Percentiles rank a stretch among this genome's conserved stretches.
Evolutionary conservation across 1,284 basidiomycete species (phyloP).

Genomic region (Takashimella koratensis): DNA sequence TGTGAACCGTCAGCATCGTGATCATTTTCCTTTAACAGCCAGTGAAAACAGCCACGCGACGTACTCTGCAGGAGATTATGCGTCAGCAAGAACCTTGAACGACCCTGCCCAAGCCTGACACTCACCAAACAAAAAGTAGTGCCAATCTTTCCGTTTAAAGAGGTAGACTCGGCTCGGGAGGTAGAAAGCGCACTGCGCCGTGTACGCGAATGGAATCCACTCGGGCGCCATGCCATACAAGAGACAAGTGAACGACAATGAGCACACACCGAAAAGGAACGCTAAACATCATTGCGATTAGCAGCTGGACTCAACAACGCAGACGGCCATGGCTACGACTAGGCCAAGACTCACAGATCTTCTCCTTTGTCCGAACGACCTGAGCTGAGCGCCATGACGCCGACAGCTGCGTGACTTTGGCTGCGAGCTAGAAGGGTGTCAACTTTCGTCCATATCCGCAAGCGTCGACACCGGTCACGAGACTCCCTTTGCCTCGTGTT

Average conservation of each 20-base stretch:
- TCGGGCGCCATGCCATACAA: conserved; percentile 78
- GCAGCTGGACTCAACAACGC: conserved; percentile 7
- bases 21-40: conserved; percentile 1
- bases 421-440: conserved; percentile 24
- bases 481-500: neutral
- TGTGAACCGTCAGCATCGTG: neutral
- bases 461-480: neutral
- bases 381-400: conserved; percentile 83
- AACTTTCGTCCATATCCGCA: neutral
- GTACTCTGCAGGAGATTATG: conserved; percentile 13
- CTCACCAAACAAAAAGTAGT: conserved; percentile 86
- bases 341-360: conserved; percentile 57
- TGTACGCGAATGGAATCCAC: conserved; percentile 59
- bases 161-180: conserved; percentile 73
- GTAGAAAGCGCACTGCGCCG: conserved; percentile 68
- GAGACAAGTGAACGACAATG: conserved; percentile 73
- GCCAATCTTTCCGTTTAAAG: conserved; percentile 82
- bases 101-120: neutral
- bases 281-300: conserved; percentile 51
- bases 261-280: conserved; percentile 89
- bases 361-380: conserved; percentile 84
- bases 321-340: too few species aligned
- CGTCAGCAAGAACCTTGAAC: neutral
- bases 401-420: conserved; percentile 66
- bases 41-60: conserved; percentile 5